Conservation (phyloP, 2,329 filamentous ascomycete species). For the Cladorrhinum sp. region DNA sequence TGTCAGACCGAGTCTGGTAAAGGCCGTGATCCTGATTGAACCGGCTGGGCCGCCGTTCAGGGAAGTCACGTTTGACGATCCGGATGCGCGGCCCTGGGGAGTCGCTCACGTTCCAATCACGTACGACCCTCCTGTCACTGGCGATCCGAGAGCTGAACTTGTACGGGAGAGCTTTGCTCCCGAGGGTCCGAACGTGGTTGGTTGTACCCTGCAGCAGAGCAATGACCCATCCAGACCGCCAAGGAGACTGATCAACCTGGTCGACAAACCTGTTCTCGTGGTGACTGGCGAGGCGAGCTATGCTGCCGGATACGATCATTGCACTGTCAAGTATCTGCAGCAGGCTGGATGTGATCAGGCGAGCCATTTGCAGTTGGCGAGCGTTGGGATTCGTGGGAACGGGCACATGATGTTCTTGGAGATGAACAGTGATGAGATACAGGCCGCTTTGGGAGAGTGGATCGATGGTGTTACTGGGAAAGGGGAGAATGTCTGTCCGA, state of each 20-base stretch:
- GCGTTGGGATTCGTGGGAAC: constrained; percentile 1
- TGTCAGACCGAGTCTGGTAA: constrained; percentile 43
- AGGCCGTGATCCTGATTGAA: constrained; percentile 50
- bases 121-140: background rate
- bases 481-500: no score
- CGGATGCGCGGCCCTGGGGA: constrained; percentile 9
- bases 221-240: background rate
- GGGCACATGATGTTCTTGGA: constrained; percentile 14
- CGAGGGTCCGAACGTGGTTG: background rate
- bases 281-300: constrained; percentile 10
- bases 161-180: background rate
- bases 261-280: background rate
- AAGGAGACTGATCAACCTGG: constrained; percentile 7
- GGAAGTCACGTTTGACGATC: background rate
- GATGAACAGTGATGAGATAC: constrained; percentile 9
- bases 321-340: constrained; percentile 4
- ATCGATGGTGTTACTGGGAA: background rate
- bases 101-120: constrained; percentile 3
- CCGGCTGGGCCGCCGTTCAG: constrained; percentile 51
- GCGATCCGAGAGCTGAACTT: background rate
- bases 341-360: constrained; percentile 8
- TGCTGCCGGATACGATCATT: constrained; percentile 9
- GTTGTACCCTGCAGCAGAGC: background rate
- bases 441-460: background rate
- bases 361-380: background rate